phyloP scores from a whole-genome alignment of 2,329 filamentous ascomycete species.

The Alternaria sp. region DNA sequence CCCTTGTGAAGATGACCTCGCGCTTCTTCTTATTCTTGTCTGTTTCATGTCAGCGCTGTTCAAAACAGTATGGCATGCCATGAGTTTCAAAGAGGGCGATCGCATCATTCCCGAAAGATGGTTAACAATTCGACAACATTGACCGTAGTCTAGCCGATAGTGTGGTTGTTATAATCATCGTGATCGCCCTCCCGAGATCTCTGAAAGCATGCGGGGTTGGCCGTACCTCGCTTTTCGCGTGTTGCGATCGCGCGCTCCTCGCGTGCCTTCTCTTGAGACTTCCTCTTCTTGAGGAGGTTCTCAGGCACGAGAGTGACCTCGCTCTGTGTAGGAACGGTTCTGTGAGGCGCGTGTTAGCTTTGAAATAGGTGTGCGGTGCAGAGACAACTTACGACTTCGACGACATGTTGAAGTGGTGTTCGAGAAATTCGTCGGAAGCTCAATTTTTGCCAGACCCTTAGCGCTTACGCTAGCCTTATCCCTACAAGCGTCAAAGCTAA shows the following conservation, averaged over 20 bases:
- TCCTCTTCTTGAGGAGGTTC: slow-evolving; percentile 99
- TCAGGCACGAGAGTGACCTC: slow-evolving; percentile 92
- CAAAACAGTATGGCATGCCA: slow-evolving; percentile 20
- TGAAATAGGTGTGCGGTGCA: slow-evolving; percentile 59
- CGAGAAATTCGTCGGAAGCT: slow-evolving; percentile 55
- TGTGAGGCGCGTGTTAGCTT: slow-evolving; percentile 54
- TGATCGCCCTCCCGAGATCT: slow-evolving; percentile 37
- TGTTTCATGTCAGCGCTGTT: slow-evolving; percentile 49
- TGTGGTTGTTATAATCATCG: slow-evolving; percentile 89
- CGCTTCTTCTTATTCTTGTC: slow-evolving; percentile 99
- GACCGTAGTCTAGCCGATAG: slow-evolving; percentile 93
- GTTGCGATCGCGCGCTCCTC: slow-evolving; percentile 82
- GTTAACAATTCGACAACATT: slow-evolving; percentile 98
- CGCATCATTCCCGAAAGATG: slow-evolving; percentile 99
- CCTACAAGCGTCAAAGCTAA: slow-evolving; percentile 4
- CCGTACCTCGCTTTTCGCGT: slow-evolving; percentile 91
- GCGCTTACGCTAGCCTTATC: slow-evolving; percentile 15
- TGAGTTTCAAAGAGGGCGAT: slow-evolving; percentile 37
- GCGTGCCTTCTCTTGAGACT: slow-evolving; percentile 99
- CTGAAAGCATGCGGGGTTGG: slow-evolving; percentile 21
- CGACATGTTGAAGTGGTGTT: slow-evolving; percentile 53
- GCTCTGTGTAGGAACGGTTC: slow-evolving; percentile 91
- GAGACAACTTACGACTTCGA: slow-evolving; percentile 67
- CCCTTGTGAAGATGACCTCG: slow-evolving; percentile 98
- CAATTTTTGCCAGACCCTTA: slow-evolving; percentile 24